These are phyloP conservation scores for Teunomyces cretensis DNA, from an alignment of 805 yeast genomes.

Conservation along the genomic window DNA sequence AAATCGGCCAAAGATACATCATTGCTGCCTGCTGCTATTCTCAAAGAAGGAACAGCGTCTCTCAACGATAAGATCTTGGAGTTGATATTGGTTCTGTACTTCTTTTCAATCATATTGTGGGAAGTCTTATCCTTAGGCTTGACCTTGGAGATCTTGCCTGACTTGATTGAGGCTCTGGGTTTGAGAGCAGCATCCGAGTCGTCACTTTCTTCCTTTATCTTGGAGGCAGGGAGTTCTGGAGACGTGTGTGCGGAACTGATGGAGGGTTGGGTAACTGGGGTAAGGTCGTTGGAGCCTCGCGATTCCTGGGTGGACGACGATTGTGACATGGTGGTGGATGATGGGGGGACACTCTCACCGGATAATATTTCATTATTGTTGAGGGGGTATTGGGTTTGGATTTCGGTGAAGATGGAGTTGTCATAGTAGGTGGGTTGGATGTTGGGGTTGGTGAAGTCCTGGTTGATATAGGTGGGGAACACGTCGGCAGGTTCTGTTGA, in stretches of 20 bases:
- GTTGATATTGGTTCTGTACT: slow-evolving; percentile 76
- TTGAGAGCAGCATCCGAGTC: slow-evolving; percentile 4
- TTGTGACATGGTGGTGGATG: slow-evolving; percentile 14
- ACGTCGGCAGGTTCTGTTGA: background rate
- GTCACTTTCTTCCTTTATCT: slow-evolving; percentile 7
- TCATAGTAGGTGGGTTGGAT: background rate
- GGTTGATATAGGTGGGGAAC: slow-evolving; percentile 2
- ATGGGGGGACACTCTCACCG: background rate
- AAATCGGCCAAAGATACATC: slow-evolving; percentile 43
- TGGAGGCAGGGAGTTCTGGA: slow-evolving; percentile 14
- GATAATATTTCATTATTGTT: background rate
- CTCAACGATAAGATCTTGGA: slow-evolving; percentile 65
- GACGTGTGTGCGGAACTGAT: slow-evolving; percentile 24
- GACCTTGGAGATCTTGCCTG: slow-evolving; percentile 39
- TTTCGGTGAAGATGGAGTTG: slow-evolving; percentile 5
- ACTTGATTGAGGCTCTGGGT: slow-evolving; percentile 5
- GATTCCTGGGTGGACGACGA: slow-evolving; percentile 15
- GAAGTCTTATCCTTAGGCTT: slow-evolving; percentile 58
- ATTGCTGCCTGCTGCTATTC: slow-evolving; percentile 56
- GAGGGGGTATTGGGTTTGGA: slow-evolving; percentile 2
- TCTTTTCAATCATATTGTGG: slow-evolving; percentile 80
- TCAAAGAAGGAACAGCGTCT: slow-evolving; percentile 75
- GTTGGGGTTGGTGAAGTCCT: slow-evolving; percentile 8
- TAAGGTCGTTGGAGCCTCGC: slow-evolving; percentile 15
- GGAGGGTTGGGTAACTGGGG: slow-evolving; percentile 15